Evolutionary conservation across 1,139 yeast species (phyloP).

Genomic region (Kluyveromyces marxianus): DNA sequence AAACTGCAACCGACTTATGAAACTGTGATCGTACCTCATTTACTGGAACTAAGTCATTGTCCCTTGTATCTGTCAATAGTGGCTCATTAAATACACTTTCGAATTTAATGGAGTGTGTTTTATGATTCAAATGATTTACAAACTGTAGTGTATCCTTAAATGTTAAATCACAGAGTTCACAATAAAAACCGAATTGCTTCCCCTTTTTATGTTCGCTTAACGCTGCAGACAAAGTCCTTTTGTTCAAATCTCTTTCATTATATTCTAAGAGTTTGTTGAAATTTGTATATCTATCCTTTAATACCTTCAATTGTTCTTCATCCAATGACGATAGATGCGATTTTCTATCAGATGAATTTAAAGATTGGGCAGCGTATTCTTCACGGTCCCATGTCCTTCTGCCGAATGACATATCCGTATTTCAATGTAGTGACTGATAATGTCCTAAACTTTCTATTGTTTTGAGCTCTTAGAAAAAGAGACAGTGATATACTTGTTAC

Average conservation of each 20-base stretch:
- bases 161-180: conserved; percentile 72
- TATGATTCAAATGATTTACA: conserved; percentile 76
- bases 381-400: conserved; percentile 65
- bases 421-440: neutral
- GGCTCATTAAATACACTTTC: conserved; percentile 31
- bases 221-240: conserved; percentile 39
- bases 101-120: conserved; percentile 42
- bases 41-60: conserved; percentile 29
- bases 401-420: conserved; percentile 38
- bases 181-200: conserved; percentile 71
- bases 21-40: conserved; percentile 31
- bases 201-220: conserved; percentile 42
- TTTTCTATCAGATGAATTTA: conserved; percentile 5
- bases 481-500: no score
- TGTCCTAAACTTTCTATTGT: neutral
- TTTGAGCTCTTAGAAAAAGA: neutral
- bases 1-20: conserved; percentile 19
- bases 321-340: conserved; percentile 11
- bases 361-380: conserved; percentile 46
- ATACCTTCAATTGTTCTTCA: conserved; percentile 12
- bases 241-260: conserved; percentile 38
- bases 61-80: conserved; percentile 26
- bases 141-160: conserved; percentile 75
- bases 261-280: conserved; percentile 25
- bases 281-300: conserved; percentile 23